phyloP scores from a whole-genome alignment of 2,329 filamentous ascomycete species.

The Magnaporthales sp. region DNA sequence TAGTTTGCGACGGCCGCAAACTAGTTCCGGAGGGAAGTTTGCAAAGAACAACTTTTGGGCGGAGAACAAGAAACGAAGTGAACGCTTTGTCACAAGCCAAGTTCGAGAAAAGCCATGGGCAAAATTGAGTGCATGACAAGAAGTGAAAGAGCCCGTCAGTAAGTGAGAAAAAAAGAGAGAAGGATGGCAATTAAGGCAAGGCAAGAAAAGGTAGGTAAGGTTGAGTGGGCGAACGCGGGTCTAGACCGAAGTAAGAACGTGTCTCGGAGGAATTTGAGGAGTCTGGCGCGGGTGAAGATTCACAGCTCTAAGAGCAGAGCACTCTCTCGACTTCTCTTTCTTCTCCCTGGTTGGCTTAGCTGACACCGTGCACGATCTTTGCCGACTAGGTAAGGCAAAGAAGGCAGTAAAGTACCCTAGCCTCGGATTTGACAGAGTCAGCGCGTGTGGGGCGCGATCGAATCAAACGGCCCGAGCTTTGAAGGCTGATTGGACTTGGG shows the following conservation, averaged over 20 bases:
- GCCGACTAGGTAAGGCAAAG: background rate
- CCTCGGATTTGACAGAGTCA: background rate
- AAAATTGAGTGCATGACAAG: slow-evolving; percentile 18
- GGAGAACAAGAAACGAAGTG: slow-evolving; percentile 4
- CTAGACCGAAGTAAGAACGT: background rate
- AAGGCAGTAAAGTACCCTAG: background rate
- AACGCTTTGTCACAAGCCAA: slow-evolving; percentile 1
- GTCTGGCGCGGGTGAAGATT: slow-evolving; percentile 1
- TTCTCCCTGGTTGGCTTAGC: background rate
- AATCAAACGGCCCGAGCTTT: background rate
- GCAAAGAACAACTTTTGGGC: background rate
- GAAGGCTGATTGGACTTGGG: background rate
- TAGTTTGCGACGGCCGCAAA: slow-evolving; percentile 4
- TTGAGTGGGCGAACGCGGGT: background rate
- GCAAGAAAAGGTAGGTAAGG: background rate
- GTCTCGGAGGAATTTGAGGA: background rate
- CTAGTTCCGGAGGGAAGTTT: slow-evolving; percentile 1
- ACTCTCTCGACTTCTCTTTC: background rate
- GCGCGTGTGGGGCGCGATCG: background rate
- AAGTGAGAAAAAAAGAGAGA: slow-evolving; percentile 25
- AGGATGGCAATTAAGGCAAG: slow-evolving; percentile 13
- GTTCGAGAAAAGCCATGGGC: slow-evolving; percentile 12
- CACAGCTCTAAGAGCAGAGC: background rate
- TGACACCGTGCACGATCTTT: background rate
- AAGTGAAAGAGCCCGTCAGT: slow-evolving; percentile 18